Percentiles rank a stretch among this genome's conserved stretches.
phyloP scores from a whole-genome alignment of 129 eudicot genomes.

The Mikania micrantha region DNA sequence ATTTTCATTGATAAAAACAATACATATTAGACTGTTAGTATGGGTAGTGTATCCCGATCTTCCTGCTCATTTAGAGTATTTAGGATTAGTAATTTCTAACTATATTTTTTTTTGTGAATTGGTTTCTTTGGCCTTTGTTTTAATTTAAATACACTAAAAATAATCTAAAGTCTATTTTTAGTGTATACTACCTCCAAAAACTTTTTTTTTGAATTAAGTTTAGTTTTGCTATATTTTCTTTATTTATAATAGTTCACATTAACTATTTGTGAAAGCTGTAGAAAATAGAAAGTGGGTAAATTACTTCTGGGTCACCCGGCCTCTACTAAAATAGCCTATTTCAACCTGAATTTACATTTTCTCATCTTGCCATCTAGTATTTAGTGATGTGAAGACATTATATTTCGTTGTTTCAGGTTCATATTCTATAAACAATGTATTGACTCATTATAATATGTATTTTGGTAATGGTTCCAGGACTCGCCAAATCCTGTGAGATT shows the following conservation, averaged over 20 bases:
- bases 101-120: not conserved
- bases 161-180: not conserved
- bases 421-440: not conserved
- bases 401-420: not conserved
- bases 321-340: not conserved
- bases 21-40: not conserved
- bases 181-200: not conserved
- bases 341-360: not conserved
- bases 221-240: not conserved
- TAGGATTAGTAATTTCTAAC: not conserved
- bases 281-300: not conserved
- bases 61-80: not conserved
- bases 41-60: not conserved
- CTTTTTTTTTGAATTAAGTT: not conserved
- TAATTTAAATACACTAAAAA: not conserved
- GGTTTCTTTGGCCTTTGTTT: not conserved
- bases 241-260: not conserved
- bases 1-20: not conserved
- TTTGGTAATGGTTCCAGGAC: slow-evolving; percentile 47
- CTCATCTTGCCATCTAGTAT: not conserved
- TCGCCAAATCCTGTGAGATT: slow-evolving; percentile 50
- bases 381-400: not conserved
- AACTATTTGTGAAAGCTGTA: not conserved
- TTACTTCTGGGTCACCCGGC: not conserved
- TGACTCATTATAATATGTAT: not conserved